Percentiles rank a stretch among this genome's conserved stretches.
Evolutionary conservation across 2,329 filamentous ascomycete species (phyloP).

Genomic region (Dendrostoma leiphaemia): DNA sequence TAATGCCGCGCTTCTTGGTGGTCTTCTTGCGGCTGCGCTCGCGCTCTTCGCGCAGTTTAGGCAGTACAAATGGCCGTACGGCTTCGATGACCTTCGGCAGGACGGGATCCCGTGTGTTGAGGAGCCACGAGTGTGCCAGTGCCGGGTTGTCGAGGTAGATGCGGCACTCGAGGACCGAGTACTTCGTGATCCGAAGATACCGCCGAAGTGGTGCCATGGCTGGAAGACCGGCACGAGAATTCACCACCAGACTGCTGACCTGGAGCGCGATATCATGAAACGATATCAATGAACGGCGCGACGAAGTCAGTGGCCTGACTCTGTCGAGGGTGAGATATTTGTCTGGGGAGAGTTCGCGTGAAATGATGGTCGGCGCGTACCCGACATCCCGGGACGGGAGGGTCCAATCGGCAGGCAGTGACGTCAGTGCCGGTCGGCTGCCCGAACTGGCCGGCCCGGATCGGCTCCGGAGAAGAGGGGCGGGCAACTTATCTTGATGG

Average conservation of each 20-base stretch:
- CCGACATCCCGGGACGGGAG: neutral
- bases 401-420: neutral
- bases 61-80: conserved; percentile 81
- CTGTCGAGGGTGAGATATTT: too few species aligned
- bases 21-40: conserved; percentile 62
- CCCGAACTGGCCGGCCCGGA: neutral
- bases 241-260: neutral
- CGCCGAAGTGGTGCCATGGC: conserved; percentile 82
- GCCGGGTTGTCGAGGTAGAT: conserved; percentile 93
- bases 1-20: conserved; percentile 77
- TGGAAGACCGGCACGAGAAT: neutral
- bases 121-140: conserved; percentile 78
- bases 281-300: neutral
- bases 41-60: conserved; percentile 85
- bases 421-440: neutral
- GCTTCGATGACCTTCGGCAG: conserved; percentile 81
- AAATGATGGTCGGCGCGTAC: neutral
- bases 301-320: too few species aligned
- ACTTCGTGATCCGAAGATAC: conserved; percentile 88
- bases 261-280: neutral
- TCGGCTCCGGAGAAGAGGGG: neutral
- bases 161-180: conserved; percentile 92
- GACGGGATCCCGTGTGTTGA: conserved; percentile 72
- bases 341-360: too few species aligned
- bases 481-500: neutral